Percentiles rank a stretch among this genome's conserved stretches.
Conservation (phyloP, 805 yeast genomes). For the Maudiozyma serrabonitensis region DNA sequence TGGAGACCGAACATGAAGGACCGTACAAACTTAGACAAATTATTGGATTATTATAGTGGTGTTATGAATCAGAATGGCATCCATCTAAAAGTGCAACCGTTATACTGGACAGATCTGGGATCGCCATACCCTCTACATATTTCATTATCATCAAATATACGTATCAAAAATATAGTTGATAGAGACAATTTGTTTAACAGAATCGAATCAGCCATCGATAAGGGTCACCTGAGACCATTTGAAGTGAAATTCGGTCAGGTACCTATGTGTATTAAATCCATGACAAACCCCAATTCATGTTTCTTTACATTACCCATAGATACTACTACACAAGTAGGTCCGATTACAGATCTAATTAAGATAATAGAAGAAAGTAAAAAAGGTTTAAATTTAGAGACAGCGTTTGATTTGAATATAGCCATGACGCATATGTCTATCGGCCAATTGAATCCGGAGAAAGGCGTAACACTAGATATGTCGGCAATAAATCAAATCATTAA, state of each 20-base stretch:
- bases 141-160: slow-evolving; percentile 14
- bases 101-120: slow-evolving; percentile 17
- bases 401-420: background rate
- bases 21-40: slow-evolving; percentile 7
- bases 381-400: background rate
- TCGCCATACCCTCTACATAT: slow-evolving; percentile 24
- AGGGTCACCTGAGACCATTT: slow-evolving; percentile 2
- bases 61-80: background rate
- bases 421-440: background rate
- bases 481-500: background rate
- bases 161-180: slow-evolving; percentile 5
- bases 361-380: background rate
- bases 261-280: background rate
- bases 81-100: slow-evolving; percentile 15
- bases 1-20: slow-evolving; percentile 16
- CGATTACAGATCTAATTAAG: background rate
- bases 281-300: background rate
- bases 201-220: background rate
- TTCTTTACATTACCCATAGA: background rate
- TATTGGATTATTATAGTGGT: slow-evolving; percentile 7
- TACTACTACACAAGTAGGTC: background rate
- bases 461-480: background rate
- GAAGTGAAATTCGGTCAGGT: background rate
- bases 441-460: background rate
- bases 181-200: slow-evolving; percentile 6